These are phyloP conservation scores for Prosopis cineraria DNA, from an alignment of 306 rosid genomes.

Conservation along the genomic window DNA sequence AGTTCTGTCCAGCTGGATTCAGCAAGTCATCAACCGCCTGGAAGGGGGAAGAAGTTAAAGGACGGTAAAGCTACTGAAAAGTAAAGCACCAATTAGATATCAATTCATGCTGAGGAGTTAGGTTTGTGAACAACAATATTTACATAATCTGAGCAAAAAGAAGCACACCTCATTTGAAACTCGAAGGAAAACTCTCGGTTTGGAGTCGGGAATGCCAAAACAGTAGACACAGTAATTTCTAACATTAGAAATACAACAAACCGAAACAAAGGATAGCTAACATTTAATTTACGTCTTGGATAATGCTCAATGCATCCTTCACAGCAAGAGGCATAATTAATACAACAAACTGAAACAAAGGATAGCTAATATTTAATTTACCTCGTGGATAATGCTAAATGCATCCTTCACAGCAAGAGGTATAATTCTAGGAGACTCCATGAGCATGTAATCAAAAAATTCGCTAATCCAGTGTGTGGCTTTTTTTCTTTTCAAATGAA, in stretches of 20 bases:
- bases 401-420: constrained; percentile 98
- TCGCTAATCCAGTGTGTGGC: constrained; percentile 23
- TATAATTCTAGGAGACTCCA: constrained; percentile 87
- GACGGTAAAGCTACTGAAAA: constrained; percentile 17
- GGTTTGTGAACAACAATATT: constrained; percentile 23
- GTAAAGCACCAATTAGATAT: constrained; percentile 34
- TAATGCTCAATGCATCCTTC: constrained; percentile 97
- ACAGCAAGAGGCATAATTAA: constrained; percentile 88
- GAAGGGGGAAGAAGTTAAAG: constrained; percentile 37
- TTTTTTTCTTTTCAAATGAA: not conserved
- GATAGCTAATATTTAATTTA: constrained; percentile 35
- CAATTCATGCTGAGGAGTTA: constrained; percentile 26
- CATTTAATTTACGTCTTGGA: constrained; percentile 81
- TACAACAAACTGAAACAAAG: constrained; percentile 32
- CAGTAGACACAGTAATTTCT: constrained; percentile 35
- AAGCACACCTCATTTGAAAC: constrained; percentile 90
- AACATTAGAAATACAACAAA: constrained; percentile 31
- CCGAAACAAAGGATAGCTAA: constrained; percentile 26
- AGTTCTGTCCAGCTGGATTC: constrained; percentile 98
- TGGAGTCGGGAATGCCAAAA: constrained; percentile 73
- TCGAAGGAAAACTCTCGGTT: constrained; percentile 92
- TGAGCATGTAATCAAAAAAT: constrained; percentile 30
- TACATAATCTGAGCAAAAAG: constrained; percentile 32
- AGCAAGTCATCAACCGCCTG: constrained; percentile 96
- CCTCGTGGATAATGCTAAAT: constrained; percentile 99